Base-by-base conservation (phyloP, 768 basidiomycete genomes). In the Scleroderma citrinum region DNA sequence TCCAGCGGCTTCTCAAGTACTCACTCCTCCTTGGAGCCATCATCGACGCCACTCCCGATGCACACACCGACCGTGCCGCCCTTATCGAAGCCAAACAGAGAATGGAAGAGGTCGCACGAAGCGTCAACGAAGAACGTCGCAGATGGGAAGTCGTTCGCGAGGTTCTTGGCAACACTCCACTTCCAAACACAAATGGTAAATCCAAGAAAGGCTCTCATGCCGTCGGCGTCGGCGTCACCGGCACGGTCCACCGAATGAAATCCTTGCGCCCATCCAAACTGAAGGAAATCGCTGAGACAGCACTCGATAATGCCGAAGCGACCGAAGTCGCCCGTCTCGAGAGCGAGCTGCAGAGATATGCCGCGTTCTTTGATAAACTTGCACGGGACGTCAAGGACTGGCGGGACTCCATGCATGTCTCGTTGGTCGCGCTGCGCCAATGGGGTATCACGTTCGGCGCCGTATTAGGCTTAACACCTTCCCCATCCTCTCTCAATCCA, bases 1-100 rank as follows among this genome's bases (percentile, higher is more conserved):
- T 99, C 3, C 96, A 98, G 61, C 83, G 95, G 14, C 77, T 97
- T 47, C 82, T 97, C 55, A 98, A 97, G 64, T 99, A 99, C 61
- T 82, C 90, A 0, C 78, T 98, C 8, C 77, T 99, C 24, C 80
- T 99, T 30, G 69, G 71, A 21, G 80, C 87, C 21, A 83, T 92
- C 55, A 77, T 85, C 46, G 81, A 84, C 44, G 84, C 83, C 59
- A 92, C 90, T 0, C 80, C 83, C 7, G 78, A 82, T 46, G 63
- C 66, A 20, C 87, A 90, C 59, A 69, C 73, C 1, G 89, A 91
- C 68, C 83, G 83, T 17, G 30, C 55, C 1, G 51, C 63, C 8
- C 61, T 67, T 26, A 49, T 67, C 13, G 62, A 56, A 38, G 56
- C 64, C 6, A 66, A 59, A 13, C 39, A 39, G 58, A 73, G 71